These are phyloP conservation scores for Moniliella sp. DNA, from an alignment of 1,284 basidiomycete species.

Conservation along the genomic window DNA sequence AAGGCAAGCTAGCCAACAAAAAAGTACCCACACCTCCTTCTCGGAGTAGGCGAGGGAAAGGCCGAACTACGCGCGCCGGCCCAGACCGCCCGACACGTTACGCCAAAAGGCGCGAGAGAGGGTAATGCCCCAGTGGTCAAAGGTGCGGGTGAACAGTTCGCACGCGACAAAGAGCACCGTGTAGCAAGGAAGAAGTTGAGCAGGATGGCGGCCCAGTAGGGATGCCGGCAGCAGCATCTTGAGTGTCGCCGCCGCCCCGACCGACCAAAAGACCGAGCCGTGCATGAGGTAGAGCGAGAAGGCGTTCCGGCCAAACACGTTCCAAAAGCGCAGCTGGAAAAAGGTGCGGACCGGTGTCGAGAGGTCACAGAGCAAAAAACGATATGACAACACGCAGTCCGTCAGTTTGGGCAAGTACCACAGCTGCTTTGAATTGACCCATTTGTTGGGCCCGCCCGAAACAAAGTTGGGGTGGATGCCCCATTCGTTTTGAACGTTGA, in stretches of 20 bases:
- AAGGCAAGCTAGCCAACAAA: too few species aligned
- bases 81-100: slow-evolving; percentile 11
- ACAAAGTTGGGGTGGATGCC: slow-evolving; percentile 13
- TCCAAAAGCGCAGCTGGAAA: slow-evolving; percentile 17
- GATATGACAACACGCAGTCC: background rate
- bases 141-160: slow-evolving; percentile 18
- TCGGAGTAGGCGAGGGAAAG: too few species aligned
- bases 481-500: slow-evolving; percentile 9
- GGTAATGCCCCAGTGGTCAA: slow-evolving; percentile 16
- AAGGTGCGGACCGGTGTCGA: slow-evolving; percentile 12
- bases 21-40: too few species aligned
- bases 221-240: slow-evolving; percentile 8
- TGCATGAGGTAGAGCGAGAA: slow-evolving; percentile 19
- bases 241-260: slow-evolving; percentile 17
- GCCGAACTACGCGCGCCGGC: too few species aligned
- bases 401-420: background rate
- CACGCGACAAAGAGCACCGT: slow-evolving; percentile 8
- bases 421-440: slow-evolving; percentile 1
- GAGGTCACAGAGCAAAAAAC: slow-evolving; percentile 19
- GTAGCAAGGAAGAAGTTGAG: slow-evolving; percentile 17
- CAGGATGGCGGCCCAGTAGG: slow-evolving; percentile 23
- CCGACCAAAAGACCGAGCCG: slow-evolving; percentile 19
- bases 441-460: slow-evolving; percentile 6
- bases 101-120: slow-evolving; percentile 19
- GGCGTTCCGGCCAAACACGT: slow-evolving; percentile 15